A percentile compares a stretch with the other conserved stretches of the same genome.
Conservation (phyloP, 148 eudicot genomes). For the Agrostemma githago region DNA sequence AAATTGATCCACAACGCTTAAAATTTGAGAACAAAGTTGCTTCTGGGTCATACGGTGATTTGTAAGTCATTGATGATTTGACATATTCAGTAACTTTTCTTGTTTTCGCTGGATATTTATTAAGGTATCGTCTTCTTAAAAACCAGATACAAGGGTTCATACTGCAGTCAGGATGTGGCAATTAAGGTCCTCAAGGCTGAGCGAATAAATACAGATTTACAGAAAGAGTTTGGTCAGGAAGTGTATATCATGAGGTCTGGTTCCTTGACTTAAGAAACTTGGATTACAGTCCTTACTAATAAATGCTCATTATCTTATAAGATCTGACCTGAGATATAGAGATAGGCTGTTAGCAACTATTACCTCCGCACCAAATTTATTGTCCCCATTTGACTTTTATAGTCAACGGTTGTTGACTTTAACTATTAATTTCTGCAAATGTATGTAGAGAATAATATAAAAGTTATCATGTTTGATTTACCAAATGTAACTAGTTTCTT, state of each 20-base stretch:
- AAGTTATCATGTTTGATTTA: no score
- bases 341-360: no score
- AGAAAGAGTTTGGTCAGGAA: constrained; percentile 96
- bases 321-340: not conserved
- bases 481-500: no score
- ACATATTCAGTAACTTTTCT: not conserved
- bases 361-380: no score
- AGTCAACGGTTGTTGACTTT: no score
- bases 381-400: no score
- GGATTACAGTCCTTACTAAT: not conserved
- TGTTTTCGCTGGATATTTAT: not conserved
- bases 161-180: constrained; percentile 96
- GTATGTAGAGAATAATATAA: no score
- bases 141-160: constrained; percentile 87
- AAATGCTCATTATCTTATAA: not conserved
- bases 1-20: constrained; percentile 73
- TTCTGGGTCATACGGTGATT: constrained; percentile 96
- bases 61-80: constrained; percentile 51
- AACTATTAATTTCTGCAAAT: no score
- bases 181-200: constrained; percentile 89
- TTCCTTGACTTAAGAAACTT: not conserved
- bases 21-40: constrained; percentile 87
- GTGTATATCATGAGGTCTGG: constrained; percentile 93
- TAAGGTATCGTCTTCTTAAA: constrained; percentile 8
- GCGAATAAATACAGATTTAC: constrained; percentile 73